These are phyloP conservation scores for Cladosporium sp. DNA, from an alignment of 2,329 filamentous ascomycete species.

Conservation along the genomic window DNA sequence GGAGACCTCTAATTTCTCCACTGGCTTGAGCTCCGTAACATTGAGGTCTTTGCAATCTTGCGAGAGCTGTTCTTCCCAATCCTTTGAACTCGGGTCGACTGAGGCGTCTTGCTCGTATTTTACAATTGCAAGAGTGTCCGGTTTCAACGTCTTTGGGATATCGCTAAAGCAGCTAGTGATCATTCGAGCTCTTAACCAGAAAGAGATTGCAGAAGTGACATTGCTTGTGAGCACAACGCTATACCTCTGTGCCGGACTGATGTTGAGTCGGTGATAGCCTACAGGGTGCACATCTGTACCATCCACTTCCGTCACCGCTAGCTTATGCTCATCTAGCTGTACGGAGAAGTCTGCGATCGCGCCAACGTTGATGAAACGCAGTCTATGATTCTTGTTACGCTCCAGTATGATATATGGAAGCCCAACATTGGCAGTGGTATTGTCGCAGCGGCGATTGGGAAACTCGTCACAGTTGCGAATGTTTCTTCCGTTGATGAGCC, in stretches of 20 bases:
- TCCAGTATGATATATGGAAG: constrained; percentile 33
- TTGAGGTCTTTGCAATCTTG: constrained; percentile 50
- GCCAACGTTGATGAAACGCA: constrained; percentile 60
- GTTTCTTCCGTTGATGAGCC: constrained; percentile 39
- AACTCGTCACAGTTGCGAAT: constrained; percentile 35
- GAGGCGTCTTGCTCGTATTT: constrained; percentile 35
- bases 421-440: constrained; percentile 24
- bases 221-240: constrained; percentile 58
- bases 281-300: constrained; percentile 57
- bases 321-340: constrained; percentile 59
- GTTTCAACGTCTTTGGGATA: constrained; percentile 41
- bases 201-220: constrained; percentile 24
- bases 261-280: constrained; percentile 53
- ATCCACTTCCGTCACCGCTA: constrained; percentile 62
- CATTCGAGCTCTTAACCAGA: constrained; percentile 55
- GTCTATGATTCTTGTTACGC: constrained; percentile 48
- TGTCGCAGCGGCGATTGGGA: constrained; percentile 34
- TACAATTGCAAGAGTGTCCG: constrained; percentile 48
- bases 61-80: constrained; percentile 48
- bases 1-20: constrained; percentile 40
- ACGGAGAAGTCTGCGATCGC: constrained; percentile 63
- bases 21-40: constrained; percentile 43
- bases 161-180: constrained; percentile 56
- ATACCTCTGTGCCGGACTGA: constrained; percentile 66
- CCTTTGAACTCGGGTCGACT: constrained; percentile 37